A percentile compares a stretch with the other conserved stretches of the same genome.
Evolutionary conservation across 176 grass and related monocot species (phyloP).

Genomic region (Rhipidocladum racemiflorum): DNA sequence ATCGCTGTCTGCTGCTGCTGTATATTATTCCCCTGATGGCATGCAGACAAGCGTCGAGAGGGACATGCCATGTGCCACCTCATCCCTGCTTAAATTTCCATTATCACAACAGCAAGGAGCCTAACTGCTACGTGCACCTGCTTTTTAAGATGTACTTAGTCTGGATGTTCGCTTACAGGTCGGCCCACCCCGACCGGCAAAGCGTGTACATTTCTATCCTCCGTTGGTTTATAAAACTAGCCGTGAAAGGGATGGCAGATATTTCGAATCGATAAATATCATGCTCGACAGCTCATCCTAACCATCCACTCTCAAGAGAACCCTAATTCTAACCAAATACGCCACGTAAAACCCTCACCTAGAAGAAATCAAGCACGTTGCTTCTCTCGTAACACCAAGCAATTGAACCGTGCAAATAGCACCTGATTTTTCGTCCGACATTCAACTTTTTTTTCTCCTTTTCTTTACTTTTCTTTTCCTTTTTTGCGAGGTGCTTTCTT

Average conservation of each 20-base stretch:
- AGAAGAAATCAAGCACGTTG: background rate
- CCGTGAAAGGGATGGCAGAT: background rate
- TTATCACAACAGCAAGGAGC: background rate
- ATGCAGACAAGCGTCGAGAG: constrained; percentile 39
- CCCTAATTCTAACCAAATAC: background rate
- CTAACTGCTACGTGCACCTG: background rate
- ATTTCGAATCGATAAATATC: background rate
- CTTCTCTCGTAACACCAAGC: no score
- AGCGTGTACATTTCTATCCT: background rate
- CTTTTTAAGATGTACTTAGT: no score
- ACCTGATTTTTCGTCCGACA: background rate
- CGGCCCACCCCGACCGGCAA: background rate
- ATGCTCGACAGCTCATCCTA: background rate
- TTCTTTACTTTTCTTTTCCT: no score
- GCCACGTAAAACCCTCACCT: background rate
- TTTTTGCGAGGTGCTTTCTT: no score
- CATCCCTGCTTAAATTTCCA: background rate
- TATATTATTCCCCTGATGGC: constrained; percentile 7
- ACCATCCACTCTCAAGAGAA: background rate
- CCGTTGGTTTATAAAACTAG: background rate
- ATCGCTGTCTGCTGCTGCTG: constrained; percentile 11
- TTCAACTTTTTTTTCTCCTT: no score
- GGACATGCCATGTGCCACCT: constrained; percentile 44
- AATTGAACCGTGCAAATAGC: background rate
- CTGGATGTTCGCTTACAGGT: background rate